phyloP scores from a whole-genome alignment of 768 basidiomycete species.

The Fomitopsis serialis region DNA sequence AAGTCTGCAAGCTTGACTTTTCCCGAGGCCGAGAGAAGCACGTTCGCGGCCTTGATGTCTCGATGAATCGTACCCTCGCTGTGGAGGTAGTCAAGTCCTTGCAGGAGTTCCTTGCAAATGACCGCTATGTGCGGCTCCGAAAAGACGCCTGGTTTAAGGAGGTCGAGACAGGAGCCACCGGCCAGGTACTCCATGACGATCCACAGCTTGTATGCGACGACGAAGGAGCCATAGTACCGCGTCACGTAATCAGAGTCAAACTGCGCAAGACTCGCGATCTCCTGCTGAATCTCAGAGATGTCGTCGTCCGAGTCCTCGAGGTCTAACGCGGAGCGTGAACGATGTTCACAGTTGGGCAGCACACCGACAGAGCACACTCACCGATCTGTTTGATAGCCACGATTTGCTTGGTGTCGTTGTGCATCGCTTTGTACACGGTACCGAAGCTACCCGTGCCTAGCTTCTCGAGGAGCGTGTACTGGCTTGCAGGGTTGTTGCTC shows the following conservation, averaged over 20 bases:
- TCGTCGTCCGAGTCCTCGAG: slow-evolving; percentile 98
- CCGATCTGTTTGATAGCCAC: slow-evolving; percentile 99
- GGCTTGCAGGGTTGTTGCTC: slow-evolving; percentile 77
- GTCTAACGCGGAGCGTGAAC: slow-evolving; percentile 41
- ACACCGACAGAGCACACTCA: slow-evolving; percentile 31
- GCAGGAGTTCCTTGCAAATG: slow-evolving; percentile 86
- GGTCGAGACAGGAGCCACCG: slow-evolving; percentile 96
- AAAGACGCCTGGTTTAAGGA: slow-evolving; percentile 88
- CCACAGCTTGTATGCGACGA: slow-evolving; percentile 96
- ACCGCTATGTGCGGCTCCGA: slow-evolving; percentile 93
- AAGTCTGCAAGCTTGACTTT: slow-evolving; percentile 98
- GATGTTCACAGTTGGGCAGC: neutral
- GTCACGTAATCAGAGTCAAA: slow-evolving; percentile 98
- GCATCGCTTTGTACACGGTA: slow-evolving; percentile 94
- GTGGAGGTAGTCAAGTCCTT: slow-evolving; percentile 96
- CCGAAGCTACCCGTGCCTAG: slow-evolving; percentile 98
- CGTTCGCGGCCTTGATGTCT: slow-evolving; percentile 98
- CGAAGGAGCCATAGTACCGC: slow-evolving; percentile 94
- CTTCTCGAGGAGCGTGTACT: slow-evolving; percentile 91
- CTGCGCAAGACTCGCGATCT: slow-evolving; percentile 92
- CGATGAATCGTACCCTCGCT: slow-evolving; percentile 94
- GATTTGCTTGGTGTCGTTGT: slow-evolving; percentile 89
- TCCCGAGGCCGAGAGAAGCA: slow-evolving; percentile 84
- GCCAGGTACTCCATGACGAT: slow-evolving; percentile 99
- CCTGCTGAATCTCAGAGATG: slow-evolving; percentile 97